Percentiles rank a stretch among this genome's conserved stretches.
Evolutionary conservation across 2,329 filamentous ascomycete species (phyloP).

Genomic region (Fusarium nygamai): DNA sequence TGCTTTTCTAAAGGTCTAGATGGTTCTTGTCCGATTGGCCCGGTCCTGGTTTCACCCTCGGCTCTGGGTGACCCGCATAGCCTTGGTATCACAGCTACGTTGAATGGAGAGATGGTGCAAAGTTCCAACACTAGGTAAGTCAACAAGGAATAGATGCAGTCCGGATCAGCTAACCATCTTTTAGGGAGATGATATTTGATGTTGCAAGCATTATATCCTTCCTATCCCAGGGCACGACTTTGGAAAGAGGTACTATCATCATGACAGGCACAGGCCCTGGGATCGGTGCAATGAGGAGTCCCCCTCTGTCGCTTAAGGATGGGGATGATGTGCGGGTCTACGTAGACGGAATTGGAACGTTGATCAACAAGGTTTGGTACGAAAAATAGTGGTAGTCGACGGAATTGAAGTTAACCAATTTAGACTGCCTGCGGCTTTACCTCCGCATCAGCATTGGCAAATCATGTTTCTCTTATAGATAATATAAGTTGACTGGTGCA

Average conservation of each 20-base stretch:
- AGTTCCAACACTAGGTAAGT: neutral
- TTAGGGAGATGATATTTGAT: neutral
- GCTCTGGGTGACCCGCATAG: neutral
- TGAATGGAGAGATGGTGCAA: neutral
- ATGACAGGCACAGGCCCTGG: neutral
- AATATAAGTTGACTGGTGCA: neutral
- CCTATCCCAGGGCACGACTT: neutral
- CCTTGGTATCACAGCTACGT: neutral
- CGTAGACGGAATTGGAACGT: neutral
- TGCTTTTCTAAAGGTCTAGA: neutral
- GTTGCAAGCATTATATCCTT: neutral
- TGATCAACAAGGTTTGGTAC: neutral
- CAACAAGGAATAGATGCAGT: neutral
- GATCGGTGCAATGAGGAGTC: neutral
- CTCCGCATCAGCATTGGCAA: neutral
- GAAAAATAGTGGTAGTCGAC: neutral
- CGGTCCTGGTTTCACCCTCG: neutral
- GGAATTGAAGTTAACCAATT: rapidly evolving
- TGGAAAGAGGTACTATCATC: neutral
- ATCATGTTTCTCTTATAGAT: neutral
- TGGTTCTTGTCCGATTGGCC: neutral
- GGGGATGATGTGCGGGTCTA: neutral
- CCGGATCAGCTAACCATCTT: neutral
- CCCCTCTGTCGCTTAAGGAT: neutral
- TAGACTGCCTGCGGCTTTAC: neutral